A percentile compares a stretch with the other conserved stretches of the same genome.
These are phyloP conservation scores for Cyclotella kingstonii DNA, from an alignment of 108 stramenopile genomes.

Conservation along the genomic window DNA sequence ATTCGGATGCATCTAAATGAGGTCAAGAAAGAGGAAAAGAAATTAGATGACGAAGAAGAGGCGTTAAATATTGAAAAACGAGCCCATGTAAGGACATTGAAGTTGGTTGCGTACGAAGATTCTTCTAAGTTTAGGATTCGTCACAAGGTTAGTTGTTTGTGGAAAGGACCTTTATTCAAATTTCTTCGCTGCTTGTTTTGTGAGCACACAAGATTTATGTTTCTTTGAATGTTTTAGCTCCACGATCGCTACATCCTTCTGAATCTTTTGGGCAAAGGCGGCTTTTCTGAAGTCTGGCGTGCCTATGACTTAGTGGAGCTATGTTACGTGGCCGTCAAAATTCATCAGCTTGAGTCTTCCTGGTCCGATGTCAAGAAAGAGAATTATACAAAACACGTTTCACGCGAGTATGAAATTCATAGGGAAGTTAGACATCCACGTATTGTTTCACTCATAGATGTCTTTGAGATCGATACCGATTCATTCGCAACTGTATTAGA, in stretches of 20 bases:
- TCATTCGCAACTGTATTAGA: constrained; percentile 98
- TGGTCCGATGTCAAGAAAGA: constrained; percentile 96
- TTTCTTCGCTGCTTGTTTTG: no score
- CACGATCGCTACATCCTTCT: constrained; percentile 91
- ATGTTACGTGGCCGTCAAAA: constrained; percentile 95
- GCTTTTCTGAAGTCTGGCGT: constrained; percentile 98
- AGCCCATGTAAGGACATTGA: constrained; percentile 71
- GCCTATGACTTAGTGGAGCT: constrained; percentile 86
- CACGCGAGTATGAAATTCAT: constrained; percentile 98
- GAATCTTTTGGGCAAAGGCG: constrained; percentile 93
- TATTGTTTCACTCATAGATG: constrained; percentile 95
- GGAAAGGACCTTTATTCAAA: no score
- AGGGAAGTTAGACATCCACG: constrained; percentile 93
- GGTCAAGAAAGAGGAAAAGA: constrained; percentile 50
- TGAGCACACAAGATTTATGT: not conserved
- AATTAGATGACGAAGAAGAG: constrained; percentile 63
- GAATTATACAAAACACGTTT: constrained; percentile 97
- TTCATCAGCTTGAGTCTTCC: constrained; percentile 93
- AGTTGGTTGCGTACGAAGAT: constrained; percentile 82
- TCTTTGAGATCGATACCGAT: constrained; percentile 97
- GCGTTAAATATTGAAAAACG: constrained; percentile 70
- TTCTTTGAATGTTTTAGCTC: constrained; percentile 38
- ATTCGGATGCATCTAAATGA: constrained; percentile 65
- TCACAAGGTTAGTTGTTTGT: constrained; percentile 65
- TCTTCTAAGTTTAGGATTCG: constrained; percentile 64